Conservation (phyloP, 2,329 filamentous ascomycete species). For the Xylariaceae sp. region DNA sequence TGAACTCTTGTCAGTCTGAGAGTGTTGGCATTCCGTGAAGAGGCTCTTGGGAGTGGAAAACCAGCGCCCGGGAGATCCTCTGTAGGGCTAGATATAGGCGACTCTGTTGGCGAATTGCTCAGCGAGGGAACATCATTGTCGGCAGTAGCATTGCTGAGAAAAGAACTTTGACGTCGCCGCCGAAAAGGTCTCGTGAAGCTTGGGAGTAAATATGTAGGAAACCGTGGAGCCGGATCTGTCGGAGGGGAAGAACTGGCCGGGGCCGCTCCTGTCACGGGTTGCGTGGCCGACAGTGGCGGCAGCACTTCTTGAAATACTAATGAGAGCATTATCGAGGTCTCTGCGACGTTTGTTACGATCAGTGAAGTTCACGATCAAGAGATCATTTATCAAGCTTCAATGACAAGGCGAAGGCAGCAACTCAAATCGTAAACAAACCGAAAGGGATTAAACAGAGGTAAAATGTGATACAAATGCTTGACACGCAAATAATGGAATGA, state of each 20-base stretch:
- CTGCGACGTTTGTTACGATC: too few relatives aligned
- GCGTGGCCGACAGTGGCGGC: conserved; percentile 10
- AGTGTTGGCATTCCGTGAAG: conserved; percentile 18
- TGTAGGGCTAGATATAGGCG: conserved; percentile 26
- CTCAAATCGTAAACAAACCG: too few relatives aligned
- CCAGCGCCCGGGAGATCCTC: conserved; percentile 24
- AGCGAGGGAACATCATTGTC: conserved; percentile 31
- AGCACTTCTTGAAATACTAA: conserved; percentile 25
- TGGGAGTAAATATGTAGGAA: conserved; percentile 51
- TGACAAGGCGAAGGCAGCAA: too few relatives aligned
- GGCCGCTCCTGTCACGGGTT: conserved; percentile 1
- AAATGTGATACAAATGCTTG: too few relatives aligned
- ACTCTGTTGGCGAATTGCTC: conserved; percentile 34
- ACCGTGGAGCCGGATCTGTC: conserved; percentile 33
- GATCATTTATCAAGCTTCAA: too few relatives aligned
- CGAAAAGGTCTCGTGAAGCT: conserved; percentile 47
- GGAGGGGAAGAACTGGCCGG: conserved; percentile 8
- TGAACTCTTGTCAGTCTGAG: conserved; percentile 38
- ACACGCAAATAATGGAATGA: too few relatives aligned
- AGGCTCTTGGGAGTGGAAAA: conserved; percentile 22
- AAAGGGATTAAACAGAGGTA: too few relatives aligned
- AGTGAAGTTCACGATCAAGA: too few relatives aligned
- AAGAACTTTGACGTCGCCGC: conserved; percentile 35
- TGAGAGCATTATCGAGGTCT: too few relatives aligned
- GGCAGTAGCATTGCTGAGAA: conserved; percentile 27